Evolutionary conservation across 257 asterid species (phyloP).

Genomic region (Cynanchum wilfordii): DNA sequence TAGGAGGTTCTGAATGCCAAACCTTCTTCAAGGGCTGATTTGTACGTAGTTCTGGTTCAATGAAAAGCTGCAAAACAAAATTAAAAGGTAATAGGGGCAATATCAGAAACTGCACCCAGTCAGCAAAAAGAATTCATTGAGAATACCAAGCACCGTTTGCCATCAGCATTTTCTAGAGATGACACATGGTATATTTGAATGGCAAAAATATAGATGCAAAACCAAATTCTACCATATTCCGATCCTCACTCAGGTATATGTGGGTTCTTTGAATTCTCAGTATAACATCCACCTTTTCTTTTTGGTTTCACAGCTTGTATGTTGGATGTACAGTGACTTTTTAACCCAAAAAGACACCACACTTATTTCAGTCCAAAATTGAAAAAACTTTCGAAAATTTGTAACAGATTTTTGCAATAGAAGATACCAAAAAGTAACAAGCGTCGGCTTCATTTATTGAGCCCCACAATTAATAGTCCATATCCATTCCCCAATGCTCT

Average conservation of each 20-base stretch:
- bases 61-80: constrained; percentile 50
- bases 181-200: background rate
- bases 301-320: background rate
- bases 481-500: too few species aligned
- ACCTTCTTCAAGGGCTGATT: constrained; percentile 64
- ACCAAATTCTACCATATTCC: background rate
- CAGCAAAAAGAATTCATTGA: constrained; percentile 10
- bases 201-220: background rate
- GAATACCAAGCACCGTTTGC: background rate
- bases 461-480: background rate
- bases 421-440: background rate
- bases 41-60: constrained; percentile 72
- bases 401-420: background rate
- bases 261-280: background rate
- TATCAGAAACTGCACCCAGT: constrained; percentile 2
- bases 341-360: background rate
- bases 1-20: constrained; percentile 60
- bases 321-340: background rate
- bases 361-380: background rate
- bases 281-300: background rate
- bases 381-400: background rate
- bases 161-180: background rate
- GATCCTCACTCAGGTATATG: background rate
- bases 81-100: background rate
- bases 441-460: background rate